These are phyloP conservation scores for Poa pratensis DNA, from an alignment of 176 grass and related monocot genomes.

Conservation along the genomic window DNA sequence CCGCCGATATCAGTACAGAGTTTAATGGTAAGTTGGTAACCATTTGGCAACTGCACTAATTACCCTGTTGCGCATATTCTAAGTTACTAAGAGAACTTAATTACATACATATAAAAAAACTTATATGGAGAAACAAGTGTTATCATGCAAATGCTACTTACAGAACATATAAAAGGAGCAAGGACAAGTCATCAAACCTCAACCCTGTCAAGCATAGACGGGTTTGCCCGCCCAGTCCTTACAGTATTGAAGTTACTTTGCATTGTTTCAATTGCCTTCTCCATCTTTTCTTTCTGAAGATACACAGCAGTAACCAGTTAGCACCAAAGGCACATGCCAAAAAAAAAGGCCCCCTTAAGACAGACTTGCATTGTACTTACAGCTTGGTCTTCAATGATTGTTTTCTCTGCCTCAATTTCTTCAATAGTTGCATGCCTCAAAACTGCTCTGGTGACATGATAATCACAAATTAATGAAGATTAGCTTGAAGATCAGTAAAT, in stretches of 20 bases:
- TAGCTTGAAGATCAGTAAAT: constrained; percentile 17
- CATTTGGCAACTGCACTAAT: not conserved
- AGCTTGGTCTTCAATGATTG: constrained; percentile 74
- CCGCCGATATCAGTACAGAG: not conserved
- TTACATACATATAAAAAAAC: not conserved
- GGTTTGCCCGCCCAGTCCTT: constrained; percentile 94
- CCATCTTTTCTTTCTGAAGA: constrained; percentile 90
- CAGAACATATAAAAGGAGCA: constrained; percentile 25
- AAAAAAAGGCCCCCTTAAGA: not conserved
- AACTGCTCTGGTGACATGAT: constrained; percentile 64
- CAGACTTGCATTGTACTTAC: constrained; percentile 53
- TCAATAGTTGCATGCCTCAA: constrained; percentile 89
- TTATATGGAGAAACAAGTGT: not conserved
- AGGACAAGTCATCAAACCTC: constrained; percentile 56
- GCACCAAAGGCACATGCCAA: constrained; percentile 26
- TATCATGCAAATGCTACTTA: constrained; percentile 27
- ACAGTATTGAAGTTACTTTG: constrained; percentile 86
- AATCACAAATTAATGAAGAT: constrained; percentile 42
- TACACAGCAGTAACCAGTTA: constrained; percentile 27
- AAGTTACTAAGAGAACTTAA: constrained; percentile 24
- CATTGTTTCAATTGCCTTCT: constrained; percentile 83
- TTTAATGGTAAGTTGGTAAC: not conserved
- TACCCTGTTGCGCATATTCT: not conserved
- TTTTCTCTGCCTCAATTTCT: constrained; percentile 96
- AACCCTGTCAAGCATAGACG: constrained; percentile 89